Evolutionary conservation across 2,329 filamentous ascomycete species (phyloP).

Genomic region (Clonostachys rhizophaga): DNA sequence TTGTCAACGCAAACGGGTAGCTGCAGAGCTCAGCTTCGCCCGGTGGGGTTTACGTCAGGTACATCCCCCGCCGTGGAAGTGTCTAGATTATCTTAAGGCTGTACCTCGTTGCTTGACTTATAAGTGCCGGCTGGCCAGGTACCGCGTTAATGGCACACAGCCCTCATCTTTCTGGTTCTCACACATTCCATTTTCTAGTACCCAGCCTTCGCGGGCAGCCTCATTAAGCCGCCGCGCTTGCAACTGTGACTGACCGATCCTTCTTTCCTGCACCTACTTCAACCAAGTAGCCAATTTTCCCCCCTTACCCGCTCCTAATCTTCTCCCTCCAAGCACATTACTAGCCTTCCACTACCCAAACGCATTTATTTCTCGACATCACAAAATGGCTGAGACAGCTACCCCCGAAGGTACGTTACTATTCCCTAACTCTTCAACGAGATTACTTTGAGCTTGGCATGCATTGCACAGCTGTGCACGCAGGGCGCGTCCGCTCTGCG

Average conservation of each 20-base stretch:
- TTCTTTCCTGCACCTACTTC: not conserved
- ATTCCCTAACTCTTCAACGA: not conserved
- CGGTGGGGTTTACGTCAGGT: too few relatives aligned
- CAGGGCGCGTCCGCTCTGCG: too few relatives aligned
- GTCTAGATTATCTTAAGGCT: not conserved
- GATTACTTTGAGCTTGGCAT: too few relatives aligned
- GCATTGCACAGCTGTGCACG: too few relatives aligned
- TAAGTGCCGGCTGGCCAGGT: not conserved
- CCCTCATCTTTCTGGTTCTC: constrained; percentile 35
- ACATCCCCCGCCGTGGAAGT: not conserved
- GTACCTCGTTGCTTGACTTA: not conserved
- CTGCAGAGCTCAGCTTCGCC: too few relatives aligned
- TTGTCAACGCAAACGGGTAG: too few relatives aligned
- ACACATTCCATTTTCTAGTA: constrained; percentile 26
- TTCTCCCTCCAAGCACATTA: too few relatives aligned
- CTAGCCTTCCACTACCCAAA: too few relatives aligned
- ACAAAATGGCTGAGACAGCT: constrained; percentile 17
- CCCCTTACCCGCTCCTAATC: too few relatives aligned
- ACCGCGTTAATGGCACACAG: constrained; percentile 3
- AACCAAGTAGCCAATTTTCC: not conserved
- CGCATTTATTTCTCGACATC: too few relatives aligned
- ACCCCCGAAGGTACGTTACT: constrained; percentile 30
- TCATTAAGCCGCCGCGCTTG: not conserved
- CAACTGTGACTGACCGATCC: not conserved
- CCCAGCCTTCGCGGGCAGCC: constrained; percentile 1